A percentile compares a stretch with the other conserved stretches of the same genome.
Conservation (phyloP, 2,329 filamentous ascomycete genomes). For the Pseudogymnoascus sp. region DNA sequence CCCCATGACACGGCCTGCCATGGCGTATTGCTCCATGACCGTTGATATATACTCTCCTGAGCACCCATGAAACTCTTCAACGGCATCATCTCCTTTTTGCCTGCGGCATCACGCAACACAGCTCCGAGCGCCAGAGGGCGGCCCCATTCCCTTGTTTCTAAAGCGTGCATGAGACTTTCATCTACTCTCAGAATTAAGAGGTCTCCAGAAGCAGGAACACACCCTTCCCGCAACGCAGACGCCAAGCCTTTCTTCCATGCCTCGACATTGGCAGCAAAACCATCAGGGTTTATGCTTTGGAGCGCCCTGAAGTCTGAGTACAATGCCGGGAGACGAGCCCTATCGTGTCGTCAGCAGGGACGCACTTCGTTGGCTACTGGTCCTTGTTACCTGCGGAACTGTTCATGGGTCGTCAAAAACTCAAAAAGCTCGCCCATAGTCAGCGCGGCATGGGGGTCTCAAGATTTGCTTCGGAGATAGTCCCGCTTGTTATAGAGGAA, state of each 20-base stretch:
- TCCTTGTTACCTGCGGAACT: conserved; percentile 46
- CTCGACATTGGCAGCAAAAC: conserved; percentile 68
- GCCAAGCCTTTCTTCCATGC: conserved; percentile 71
- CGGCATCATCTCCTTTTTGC: conserved; percentile 59
- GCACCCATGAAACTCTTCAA: conserved; percentile 57
- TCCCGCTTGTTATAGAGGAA: conserved; percentile 1
- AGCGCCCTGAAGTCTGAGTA: conserved; percentile 81
- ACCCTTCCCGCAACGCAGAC: conserved; percentile 56
- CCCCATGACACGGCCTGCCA: conserved; percentile 70
- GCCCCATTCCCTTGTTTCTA: conserved; percentile 72
- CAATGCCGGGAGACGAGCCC: conserved; percentile 70
- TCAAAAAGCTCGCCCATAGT: conserved; percentile 60
- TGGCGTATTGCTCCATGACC: conserved; percentile 50
- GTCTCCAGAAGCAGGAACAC: conserved; percentile 35
- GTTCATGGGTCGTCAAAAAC: conserved; percentile 53
- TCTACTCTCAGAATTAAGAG: conserved; percentile 46
- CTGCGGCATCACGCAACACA: conserved; percentile 67
- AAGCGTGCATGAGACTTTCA: conserved; percentile 56
- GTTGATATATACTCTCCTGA: conserved; percentile 65
- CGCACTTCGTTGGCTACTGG: neutral
- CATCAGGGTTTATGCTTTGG: conserved; percentile 70
- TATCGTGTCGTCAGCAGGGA: conserved; percentile 27
- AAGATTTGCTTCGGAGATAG: neutral
- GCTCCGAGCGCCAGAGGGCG: conserved; percentile 70
- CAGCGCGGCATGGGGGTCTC: conserved; percentile 11